These are phyloP conservation scores for Neurospora sp. DNA, from an alignment of 2,329 filamentous ascomycete species.

Conservation along the genomic window DNA sequence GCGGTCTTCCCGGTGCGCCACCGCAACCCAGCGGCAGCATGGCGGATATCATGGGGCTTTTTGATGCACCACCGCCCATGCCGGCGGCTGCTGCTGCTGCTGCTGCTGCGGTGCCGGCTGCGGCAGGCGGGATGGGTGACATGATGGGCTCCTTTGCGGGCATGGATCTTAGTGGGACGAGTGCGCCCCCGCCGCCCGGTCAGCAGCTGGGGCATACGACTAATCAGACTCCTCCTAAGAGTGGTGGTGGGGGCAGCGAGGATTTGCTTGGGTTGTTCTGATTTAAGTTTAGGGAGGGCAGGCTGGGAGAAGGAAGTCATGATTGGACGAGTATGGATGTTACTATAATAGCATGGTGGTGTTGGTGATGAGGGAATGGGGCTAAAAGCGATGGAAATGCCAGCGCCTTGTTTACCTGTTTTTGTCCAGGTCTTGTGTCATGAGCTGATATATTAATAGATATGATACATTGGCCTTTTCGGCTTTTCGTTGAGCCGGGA, in stretches of 20 bases:
- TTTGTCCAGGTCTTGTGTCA: not conserved
- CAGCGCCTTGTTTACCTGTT: not conserved
- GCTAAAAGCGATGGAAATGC: not conserved
- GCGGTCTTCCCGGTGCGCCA: constrained; percentile 21
- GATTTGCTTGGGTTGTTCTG: constrained; percentile 52
- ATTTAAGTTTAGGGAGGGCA: not conserved
- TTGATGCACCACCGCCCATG: constrained; percentile 53
- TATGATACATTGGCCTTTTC: not conserved
- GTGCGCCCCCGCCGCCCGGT: constrained; percentile 54
- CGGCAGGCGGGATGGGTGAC: constrained; percentile 58
- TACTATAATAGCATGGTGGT: not conserved
- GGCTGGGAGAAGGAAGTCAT: not conserved
- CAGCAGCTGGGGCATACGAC: constrained; percentile 29
- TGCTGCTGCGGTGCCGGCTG: constrained; percentile 7
- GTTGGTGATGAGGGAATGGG: not conserved
- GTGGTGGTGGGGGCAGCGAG: constrained; percentile 29
- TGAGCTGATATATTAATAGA: not conserved
- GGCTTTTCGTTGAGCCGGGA: no score
- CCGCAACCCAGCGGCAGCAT: constrained; percentile 35
- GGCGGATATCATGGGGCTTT: constrained; percentile 59
- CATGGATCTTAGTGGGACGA: constrained; percentile 60
- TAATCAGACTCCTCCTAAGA: constrained; percentile 37
- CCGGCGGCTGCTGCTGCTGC: constrained; percentile 26
- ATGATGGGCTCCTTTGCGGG: constrained; percentile 82
- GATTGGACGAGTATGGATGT: not conserved